Evolutionary conservation across 208 protist genomes (phyloP).

Genomic region (Acanthamoeba royreba): DNA sequence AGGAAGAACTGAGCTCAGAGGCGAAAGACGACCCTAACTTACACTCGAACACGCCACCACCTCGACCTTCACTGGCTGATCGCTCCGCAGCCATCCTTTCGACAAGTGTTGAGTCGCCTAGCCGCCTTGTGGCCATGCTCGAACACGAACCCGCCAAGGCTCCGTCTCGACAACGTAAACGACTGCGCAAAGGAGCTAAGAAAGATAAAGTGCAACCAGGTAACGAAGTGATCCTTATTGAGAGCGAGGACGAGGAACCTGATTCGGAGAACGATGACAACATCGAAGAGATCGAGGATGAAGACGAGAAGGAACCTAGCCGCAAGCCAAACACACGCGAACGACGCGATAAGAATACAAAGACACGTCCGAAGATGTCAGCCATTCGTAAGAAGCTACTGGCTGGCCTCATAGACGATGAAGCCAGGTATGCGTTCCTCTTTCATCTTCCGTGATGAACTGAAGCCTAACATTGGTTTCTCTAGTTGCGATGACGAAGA

Average conservation of each 20-base stretch:
- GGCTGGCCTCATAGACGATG: neutral
- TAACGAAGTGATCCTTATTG: neutral
- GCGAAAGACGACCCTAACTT: neutral
- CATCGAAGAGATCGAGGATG: neutral
- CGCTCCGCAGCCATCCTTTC: neutral
- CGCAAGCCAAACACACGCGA: no score
- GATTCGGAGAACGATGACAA: no score
- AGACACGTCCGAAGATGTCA: neutral
- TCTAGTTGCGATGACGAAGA: conserved; percentile 30
- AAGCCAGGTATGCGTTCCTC: neutral
- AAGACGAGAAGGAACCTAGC: neutral
- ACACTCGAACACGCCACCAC: neutral
- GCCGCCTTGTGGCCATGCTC: neutral
- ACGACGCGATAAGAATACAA: neutral
- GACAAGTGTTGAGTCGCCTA: neutral
- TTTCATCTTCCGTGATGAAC: neutral
- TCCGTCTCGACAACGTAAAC: neutral
- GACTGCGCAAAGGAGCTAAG: neutral
- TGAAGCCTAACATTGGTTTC: no score
- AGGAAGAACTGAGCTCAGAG: neutral
- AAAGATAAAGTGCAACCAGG: no score
- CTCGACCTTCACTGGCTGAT: neutral
- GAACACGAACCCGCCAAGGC: neutral
- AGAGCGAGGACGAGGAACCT: no score
- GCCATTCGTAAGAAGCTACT: neutral